Evolutionary conservation across 176 grass and related monocot genomes (phyloP).

Genomic region (Oryza meridionalis): DNA sequence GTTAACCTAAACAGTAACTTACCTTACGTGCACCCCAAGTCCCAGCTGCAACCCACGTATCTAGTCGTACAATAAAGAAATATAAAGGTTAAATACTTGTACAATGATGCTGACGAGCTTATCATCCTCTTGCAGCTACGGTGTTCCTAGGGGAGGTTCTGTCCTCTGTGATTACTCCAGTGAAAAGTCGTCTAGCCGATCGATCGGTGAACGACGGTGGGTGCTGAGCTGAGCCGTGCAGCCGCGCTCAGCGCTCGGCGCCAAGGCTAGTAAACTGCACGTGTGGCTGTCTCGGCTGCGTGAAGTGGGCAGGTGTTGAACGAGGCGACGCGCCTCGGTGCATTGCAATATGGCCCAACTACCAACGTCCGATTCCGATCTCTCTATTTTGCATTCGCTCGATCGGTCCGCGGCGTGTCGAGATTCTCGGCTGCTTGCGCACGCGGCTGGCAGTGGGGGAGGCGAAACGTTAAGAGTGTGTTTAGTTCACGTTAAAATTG

Average conservation of each 20-base stretch:
- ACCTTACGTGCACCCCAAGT: no score
- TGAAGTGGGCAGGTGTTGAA: not conserved
- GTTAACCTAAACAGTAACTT: constrained; percentile 8
- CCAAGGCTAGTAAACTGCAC: not conserved
- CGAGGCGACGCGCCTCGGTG: not conserved
- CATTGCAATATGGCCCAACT: no score
- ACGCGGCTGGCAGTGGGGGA: not conserved
- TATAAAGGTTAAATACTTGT: no score
- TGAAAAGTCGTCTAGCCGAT: not conserved
- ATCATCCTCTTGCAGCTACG: not conserved
- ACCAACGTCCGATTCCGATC: no score
- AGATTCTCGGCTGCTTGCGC: not conserved
- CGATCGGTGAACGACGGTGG: not conserved
- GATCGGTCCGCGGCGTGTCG: not conserved
- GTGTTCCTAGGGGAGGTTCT: not conserved
- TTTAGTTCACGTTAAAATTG: no score
- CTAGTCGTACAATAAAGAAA: no score
- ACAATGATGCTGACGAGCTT: not conserved
- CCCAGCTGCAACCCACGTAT: not conserved
- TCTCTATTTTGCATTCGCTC: no score
- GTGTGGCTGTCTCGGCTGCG: not conserved
- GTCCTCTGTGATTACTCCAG: not conserved
- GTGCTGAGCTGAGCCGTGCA: not conserved
- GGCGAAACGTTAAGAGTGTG: not conserved
- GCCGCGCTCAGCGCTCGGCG: not conserved